phyloP scores from a whole-genome alignment of 2,329 filamentous ascomycete species.

The Pseudogymnoascus sp. region DNA sequence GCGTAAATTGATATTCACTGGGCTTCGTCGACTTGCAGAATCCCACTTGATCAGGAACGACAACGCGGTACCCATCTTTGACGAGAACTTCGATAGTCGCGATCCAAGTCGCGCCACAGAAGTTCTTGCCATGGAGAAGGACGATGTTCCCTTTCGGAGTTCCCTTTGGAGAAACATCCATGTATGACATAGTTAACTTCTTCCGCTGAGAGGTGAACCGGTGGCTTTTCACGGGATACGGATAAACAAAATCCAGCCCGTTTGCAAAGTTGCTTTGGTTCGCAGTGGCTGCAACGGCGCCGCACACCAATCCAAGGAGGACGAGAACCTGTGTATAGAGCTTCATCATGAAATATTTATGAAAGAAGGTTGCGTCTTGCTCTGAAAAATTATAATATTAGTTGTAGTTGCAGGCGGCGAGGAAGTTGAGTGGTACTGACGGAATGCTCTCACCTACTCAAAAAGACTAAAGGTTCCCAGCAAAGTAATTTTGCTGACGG shows the following conservation, averaged over 20 bases:
- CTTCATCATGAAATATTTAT: neutral
- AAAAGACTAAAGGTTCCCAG: neutral
- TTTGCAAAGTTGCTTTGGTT: neutral
- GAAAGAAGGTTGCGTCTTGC: neutral
- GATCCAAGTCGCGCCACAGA: conserved; percentile 47
- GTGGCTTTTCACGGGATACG: conserved; percentile 43
- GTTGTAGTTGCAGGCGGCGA: neutral
- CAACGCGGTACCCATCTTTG: conserved; percentile 41
- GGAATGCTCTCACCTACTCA: neutral
- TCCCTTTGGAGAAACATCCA: conserved; percentile 41
- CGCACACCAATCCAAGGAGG: neutral
- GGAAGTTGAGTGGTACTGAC: neutral
- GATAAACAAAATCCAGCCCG: conserved; percentile 30
- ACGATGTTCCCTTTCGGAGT: conserved; percentile 21
- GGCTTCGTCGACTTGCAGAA: conserved; percentile 52
- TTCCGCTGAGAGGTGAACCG: conserved; percentile 40
- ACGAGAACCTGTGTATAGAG: neutral
- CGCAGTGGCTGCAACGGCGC: neutral
- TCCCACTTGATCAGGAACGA: conserved; percentile 47
- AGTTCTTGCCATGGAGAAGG: conserved; percentile 50
- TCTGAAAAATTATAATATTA: neutral
- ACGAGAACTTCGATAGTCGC: conserved; percentile 38
- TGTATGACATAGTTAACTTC: conserved; percentile 48
- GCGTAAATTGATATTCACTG: conserved; percentile 42
- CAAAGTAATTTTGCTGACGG: neutral